phyloP scores from a whole-genome alignment of 495 filamentous ascomycete genomes.

The Sporormia fimetaria region DNA sequence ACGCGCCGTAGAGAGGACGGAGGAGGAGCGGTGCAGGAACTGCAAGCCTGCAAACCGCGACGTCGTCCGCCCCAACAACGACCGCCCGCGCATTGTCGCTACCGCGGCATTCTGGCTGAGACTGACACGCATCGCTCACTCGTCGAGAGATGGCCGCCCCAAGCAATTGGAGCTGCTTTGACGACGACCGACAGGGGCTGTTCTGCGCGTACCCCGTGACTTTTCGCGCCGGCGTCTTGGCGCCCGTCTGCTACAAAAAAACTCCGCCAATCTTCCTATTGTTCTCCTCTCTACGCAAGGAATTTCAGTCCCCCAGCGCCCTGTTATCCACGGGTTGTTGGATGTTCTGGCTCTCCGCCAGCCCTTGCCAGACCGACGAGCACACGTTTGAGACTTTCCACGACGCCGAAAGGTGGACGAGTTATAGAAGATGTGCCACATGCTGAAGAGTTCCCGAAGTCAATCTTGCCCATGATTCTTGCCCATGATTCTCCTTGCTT shows the following conservation, averaged over 20 bases:
- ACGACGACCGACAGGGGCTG: not conserved
- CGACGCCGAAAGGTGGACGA: not conserved
- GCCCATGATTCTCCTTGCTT: too few relatives aligned
- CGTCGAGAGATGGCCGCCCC: not conserved
- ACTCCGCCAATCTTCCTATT: not conserved
- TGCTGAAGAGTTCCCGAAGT: not conserved
- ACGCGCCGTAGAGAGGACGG: not conserved
- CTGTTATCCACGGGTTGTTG: conserved; percentile 12
- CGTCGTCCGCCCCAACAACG: not conserved
- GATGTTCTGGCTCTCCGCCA: conserved; percentile 18
- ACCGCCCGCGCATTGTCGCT: not conserved
- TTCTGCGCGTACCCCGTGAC: too few relatives aligned
- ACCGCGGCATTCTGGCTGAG: conserved; percentile 14
- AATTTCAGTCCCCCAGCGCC: conserved; percentile 22
- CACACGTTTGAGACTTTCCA: conserved; percentile 26
- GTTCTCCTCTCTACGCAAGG: conserved; percentile 16
- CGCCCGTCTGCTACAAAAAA: too few relatives aligned
- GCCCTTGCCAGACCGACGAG: conserved; percentile 22
- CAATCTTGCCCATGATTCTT: too few relatives aligned
- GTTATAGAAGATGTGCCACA: not conserved
- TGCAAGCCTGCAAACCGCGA: conserved; percentile 3
- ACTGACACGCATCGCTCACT: conserved; percentile 12
- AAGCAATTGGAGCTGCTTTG: conserved; percentile 3
- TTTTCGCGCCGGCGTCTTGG: too few relatives aligned
- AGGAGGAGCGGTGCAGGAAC: conserved; percentile 6